A percentile compares a stretch with the other conserved stretches of the same genome.
These are phyloP conservation scores for Colletotrichum camelliae DNA, from an alignment of 2,329 filamentous ascomycete species.

Conservation along the genomic window DNA sequence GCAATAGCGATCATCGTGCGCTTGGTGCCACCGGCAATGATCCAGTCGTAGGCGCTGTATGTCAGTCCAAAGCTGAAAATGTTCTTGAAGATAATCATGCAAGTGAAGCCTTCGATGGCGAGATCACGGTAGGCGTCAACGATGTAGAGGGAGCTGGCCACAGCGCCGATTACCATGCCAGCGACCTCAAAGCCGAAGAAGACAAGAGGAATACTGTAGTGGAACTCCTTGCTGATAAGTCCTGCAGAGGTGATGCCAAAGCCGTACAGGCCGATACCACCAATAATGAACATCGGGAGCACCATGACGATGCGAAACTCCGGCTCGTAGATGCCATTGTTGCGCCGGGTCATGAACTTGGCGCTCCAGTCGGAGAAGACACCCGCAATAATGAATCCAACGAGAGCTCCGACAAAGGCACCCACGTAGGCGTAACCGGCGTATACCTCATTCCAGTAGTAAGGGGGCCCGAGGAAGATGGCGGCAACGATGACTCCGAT, in stretches of 20 bases:
- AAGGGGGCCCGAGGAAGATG: conserved; percentile 80
- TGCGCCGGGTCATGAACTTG: conserved; percentile 71
- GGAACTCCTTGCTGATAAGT: conserved; percentile 59
- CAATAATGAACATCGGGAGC: conserved; percentile 79
- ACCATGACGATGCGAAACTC: conserved; percentile 89
- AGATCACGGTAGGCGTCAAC: conserved; percentile 91
- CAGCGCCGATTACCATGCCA: conserved; percentile 91
- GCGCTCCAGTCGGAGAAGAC: conserved; percentile 76
- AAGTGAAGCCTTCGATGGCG: conserved; percentile 86
- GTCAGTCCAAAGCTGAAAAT: conserved; percentile 89
- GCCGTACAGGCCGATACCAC: conserved; percentile 80
- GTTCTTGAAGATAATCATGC: conserved; percentile 93
- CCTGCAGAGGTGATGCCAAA: conserved; percentile 78
- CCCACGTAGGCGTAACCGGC: conserved; percentile 89
- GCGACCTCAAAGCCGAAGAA: conserved; percentile 87
- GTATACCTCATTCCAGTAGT: conserved; percentile 81
- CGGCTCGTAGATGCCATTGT: conserved; percentile 86
- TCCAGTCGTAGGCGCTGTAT: conserved; percentile 84
- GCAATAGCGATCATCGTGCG: conserved; percentile 72
- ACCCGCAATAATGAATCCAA: conserved; percentile 80
- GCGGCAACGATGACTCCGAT: conserved; percentile 84
- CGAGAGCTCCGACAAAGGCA: conserved; percentile 81
- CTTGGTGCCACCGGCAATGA: conserved; percentile 68
- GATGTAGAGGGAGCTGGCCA: conserved; percentile 85
- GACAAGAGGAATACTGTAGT: conserved; percentile 76